Evolutionary conservation across 495 filamentous ascomycete species (phyloP), one percentile per base, ranked within the genome.

Genomic region (Venustampulla echinocandica): DNA sequence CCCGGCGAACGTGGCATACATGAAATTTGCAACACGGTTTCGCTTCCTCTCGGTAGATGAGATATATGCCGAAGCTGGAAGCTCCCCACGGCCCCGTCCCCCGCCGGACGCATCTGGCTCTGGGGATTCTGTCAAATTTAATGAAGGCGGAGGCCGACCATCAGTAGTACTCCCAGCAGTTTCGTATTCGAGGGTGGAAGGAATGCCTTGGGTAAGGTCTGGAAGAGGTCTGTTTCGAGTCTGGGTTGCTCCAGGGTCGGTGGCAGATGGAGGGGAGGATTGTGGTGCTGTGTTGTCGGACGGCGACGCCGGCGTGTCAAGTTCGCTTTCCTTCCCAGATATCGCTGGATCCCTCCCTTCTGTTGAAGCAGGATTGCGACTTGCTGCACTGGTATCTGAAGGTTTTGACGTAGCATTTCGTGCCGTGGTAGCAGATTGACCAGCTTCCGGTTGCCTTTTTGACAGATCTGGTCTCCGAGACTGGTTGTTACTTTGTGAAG

Each of bases 131-230:
- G 79, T 74, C 9, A 82, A 61, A 35, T 81, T 74, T 44, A 86
- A 30, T 19, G 50, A 35, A 14, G 6, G 5, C 11, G 3, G 11
- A 4, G 3, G 63, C 44, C 21, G 66, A 58, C 46, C 32, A 52
- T 28, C 62, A n/a, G n/a, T 60, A 28, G 71, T 71, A 33, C 73
- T 73, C 19, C 66, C 65, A 10, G 69, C 70, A 3, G 66, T 75
- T 62, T 84, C 79, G 50, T 83, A 76, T 58, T 92, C 85, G 25
- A 94, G 70, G 14, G 88, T 94, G 15, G 88, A 94, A 0, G 89
- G 89, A 47, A 95, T 92, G 52, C 89, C 89, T 60, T 90, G 82
- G 6, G 85, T 90, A 18, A 95, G 76, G 59, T 95, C 88, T 46
- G 89, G 89, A 14, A 95, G 73, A 15, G 82, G 80, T 55, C 74